Base-by-base conservation (phyloP, 352 stramenopile species). In the Pseudoperonospora humuli region DNA sequence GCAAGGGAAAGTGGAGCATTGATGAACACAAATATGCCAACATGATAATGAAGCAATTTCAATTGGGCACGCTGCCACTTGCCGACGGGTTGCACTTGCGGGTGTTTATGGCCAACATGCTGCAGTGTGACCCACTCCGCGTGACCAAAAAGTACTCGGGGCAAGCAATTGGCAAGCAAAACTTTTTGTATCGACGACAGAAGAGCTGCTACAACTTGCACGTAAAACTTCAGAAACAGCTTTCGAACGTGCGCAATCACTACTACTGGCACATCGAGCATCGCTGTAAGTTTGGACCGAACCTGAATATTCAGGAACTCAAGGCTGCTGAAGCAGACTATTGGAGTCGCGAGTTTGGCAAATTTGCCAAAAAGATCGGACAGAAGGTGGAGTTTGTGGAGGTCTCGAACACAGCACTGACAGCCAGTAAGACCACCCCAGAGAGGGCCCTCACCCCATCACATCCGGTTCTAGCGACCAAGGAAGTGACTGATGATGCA, bases 221-320 rank as follows among this genome's bases (percentile, higher is more conserved):
- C 61, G 64, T 79, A 29, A 84, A 86, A 45, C 63, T 84, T 10
- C 77, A 90, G 57, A 86, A 84, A 44, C 72, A 77, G 50, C 52
- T 87, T n/a, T 82, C 75, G 18, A 86, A 64, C 43, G 57, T 87
- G 21, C 77, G 77, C 48, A 85, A 90, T 62, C 72, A 86, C 37
- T 90, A 80, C 42, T 87, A 86, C 51, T 90, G 77, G 77, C 73
- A 87, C 57, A 67, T 90, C 40, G 70, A 90, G 62, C 77, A 79
- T 44, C 64, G 69, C 19, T 81, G 73, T 54, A 83, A 83, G 40
- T 71, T 81, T 26, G 69, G 70, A 6, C 63, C 69, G 47, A 56
- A 54, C 21, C 47, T 75, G 20, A 71, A 83, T 45, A 83, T 86
- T 41, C 73, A 81, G 34, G 57, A 75, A 33, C 70, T 86, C 41